Base-by-base conservation (phyloP, 371 early-diverging fungal species). In the Dipsacomyces acuminosporus region DNA sequence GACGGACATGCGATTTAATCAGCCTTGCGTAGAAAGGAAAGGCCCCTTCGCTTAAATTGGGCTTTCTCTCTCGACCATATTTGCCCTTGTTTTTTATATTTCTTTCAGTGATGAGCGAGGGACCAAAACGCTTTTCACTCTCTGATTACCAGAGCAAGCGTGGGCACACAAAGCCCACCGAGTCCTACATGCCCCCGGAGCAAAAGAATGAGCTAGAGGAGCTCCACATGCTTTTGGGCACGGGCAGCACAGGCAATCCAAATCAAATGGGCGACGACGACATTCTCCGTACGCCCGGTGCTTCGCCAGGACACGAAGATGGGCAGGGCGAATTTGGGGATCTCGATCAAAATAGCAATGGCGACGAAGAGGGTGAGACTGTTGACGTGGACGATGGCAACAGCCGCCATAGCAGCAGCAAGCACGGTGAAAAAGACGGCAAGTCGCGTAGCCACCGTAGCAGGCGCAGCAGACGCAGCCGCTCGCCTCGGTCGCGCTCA, bases 111-210 rank as follows among this genome's bases (percentile, higher is more conserved):
- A 69, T 69, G 69, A 54, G 51, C 49, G 69, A 69, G n/a, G 64
- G 49, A 43, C 69, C 69, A 15, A 69, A 73, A 47, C 63, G 73
- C 38, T 73, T 73, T 38, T 72, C 73, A 15, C 66, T 73, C 41
- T 72, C 73, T 0, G 73, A 73, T 46, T 73, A 73, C 57, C 64
- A 72, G 54, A 73, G 71, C 58, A 60, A 71, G 50, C 65, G 73
- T 22, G 65, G 61, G 18, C 43, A 40, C n/a, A 34, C 64, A 24
- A 55, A 41, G 53, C 61, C 56, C 3, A 54, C 53, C 7, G 66
- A 59, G 22, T 22, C 55, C 0, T 34, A 41, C 6, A 50, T 35
- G 11, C 23, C 40, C 18, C 21, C 45, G 13, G 66, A 65, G 45
- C 64, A 59, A 41, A 72, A 66, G 41, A 64, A 41, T 20, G 73